Base-by-base conservation (phyloP, 768 basidiomycete species). In the Boletus subcaerulescens region DNA sequence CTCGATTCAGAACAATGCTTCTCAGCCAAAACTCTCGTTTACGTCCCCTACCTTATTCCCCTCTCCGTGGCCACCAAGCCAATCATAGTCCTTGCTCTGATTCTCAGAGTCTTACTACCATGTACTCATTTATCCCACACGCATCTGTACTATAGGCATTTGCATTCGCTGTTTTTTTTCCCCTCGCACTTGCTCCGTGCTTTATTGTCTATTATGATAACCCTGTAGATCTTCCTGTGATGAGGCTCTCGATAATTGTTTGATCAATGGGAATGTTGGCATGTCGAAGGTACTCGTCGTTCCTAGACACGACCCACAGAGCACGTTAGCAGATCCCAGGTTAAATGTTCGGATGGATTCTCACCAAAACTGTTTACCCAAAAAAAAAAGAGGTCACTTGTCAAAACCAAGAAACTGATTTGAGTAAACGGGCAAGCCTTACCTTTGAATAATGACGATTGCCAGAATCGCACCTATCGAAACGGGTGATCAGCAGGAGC, bases 371-470 rank as follows among this genome's bases (percentile, higher is more conserved):
- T 82, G 18, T 22, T 20, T 9, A 8, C 39, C 13, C 51, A n/a
- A 49, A 35, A 20, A n/a, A 42, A 20, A 35, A 42, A n/a, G 5
- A 45, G 7, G 29, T 31, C 40, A n/a, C n/a, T 20, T 1, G 45
- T 58, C 36, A 58, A 33, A 33, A 47, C 12, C 20, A 9, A 31
- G n/a, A 41, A 17, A 29, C 15, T 4, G 13, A n/a, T 15, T 17
- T 10, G 33, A 40, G 3, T 4, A 42, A 15, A 10, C n/a, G 64
- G 61, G 62, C 73, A 14, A 22, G 31, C 12, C 63, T 45, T 57
- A 91, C 91, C 81, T 95, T 97, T 50, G 92, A 95, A 70, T 94
- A 93, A 76, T 98, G 95, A 50, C 96, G 77, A 42, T 74, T 84
- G 0, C 96, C 96, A 10, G 93, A 91, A 70, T 98, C 96, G 65